These are phyloP conservation scores for Ophiostoma fasciatum DNA, from an alignment of 2,329 filamentous ascomycete genomes.

Conservation along the genomic window DNA sequence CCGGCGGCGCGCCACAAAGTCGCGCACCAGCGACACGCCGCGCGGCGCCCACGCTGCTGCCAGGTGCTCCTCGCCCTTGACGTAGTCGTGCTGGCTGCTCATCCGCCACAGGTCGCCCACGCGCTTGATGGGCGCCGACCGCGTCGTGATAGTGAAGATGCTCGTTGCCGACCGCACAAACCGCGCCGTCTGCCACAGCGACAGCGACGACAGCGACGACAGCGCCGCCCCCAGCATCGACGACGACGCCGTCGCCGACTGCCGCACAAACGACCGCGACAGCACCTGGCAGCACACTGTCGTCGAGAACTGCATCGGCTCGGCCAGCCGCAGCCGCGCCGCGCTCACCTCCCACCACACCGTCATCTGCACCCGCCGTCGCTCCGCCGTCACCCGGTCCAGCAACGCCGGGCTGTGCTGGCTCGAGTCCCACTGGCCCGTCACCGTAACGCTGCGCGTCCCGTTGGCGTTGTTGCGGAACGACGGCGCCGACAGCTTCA, in stretches of 20 bases:
- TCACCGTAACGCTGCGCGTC: conserved; percentile 69
- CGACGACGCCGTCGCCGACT: conserved; percentile 62
- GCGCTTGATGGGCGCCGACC: conserved; percentile 78
- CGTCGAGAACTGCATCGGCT: conserved; percentile 75
- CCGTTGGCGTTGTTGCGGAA: conserved; percentile 82
- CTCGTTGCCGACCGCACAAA: conserved; percentile 77
- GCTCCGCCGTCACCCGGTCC: conserved; percentile 87
- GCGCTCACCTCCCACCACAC: conserved; percentile 66
- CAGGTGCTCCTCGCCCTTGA: conserved; percentile 86
- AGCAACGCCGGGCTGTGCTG: conserved; percentile 82
- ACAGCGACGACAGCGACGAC: conserved; percentile 62
- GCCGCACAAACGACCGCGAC: conserved; percentile 69
- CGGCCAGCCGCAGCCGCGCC: conserved; percentile 69
- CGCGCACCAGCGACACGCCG: conserved; percentile 78
- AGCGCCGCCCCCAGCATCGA: conserved; percentile 78
- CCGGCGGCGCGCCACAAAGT: conserved; percentile 65
- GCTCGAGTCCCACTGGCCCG: conserved; percentile 95
- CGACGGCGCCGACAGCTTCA: conserved; percentile 48
- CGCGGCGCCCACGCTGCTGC: conserved; percentile 71
- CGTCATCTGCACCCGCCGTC: conserved; percentile 78
- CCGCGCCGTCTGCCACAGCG: conserved; percentile 70
- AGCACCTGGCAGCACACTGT: conserved; percentile 73
- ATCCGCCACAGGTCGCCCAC: conserved; percentile 92
- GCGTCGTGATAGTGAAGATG: conserved; percentile 75
- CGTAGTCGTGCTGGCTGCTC: conserved; percentile 87